Evolutionary conservation across 2,329 filamentous ascomycete genomes (phyloP).

Genomic region (Xylariales sp.): DNA sequence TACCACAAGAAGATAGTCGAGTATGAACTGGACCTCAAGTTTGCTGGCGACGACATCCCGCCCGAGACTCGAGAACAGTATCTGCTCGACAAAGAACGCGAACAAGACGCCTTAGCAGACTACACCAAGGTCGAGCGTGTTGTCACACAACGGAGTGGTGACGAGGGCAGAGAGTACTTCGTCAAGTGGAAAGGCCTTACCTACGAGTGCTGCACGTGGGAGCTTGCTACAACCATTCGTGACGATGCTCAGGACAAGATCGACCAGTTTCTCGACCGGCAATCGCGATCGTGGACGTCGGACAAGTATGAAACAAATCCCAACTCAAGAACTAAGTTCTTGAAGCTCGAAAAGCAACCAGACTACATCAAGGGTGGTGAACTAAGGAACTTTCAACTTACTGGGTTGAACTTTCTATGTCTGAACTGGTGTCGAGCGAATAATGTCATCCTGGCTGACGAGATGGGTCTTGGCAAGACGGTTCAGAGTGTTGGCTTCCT

Average conservation of each 20-base stretch:
- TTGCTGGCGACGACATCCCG: slow-evolving; percentile 68
- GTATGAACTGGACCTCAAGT: slow-evolving; percentile 71
- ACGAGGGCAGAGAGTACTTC: slow-evolving; percentile 80
- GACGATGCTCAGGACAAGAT: slow-evolving; percentile 82
- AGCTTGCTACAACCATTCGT: slow-evolving; percentile 69
- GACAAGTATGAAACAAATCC: slow-evolving; percentile 72
- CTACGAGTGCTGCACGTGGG: slow-evolving; percentile 96
- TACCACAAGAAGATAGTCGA: slow-evolving; percentile 83
- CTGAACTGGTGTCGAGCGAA: slow-evolving; percentile 93
- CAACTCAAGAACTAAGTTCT: slow-evolving; percentile 69
- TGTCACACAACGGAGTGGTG: slow-evolving; percentile 75
- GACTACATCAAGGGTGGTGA: slow-evolving; percentile 79
- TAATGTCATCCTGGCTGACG: slow-evolving; percentile 95
- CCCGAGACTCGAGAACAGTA: slow-evolving; percentile 90
- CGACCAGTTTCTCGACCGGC: slow-evolving; percentile 83
- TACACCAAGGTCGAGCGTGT: slow-evolving; percentile 91
- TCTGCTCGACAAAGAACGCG: slow-evolving; percentile 89
- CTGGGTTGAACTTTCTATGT: slow-evolving; percentile 86
- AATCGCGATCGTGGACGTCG: slow-evolving; percentile 74
- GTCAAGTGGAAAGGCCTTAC: slow-evolving; percentile 96
- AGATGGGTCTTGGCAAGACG: slow-evolving; percentile 98
- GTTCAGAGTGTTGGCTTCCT: slow-evolving; percentile 96
- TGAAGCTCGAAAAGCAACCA: slow-evolving; percentile 73
- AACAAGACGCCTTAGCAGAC: slow-evolving; percentile 81
- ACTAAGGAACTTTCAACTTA: slow-evolving; percentile 88